Base-by-base conservation (phyloP, 2,329 filamentous ascomycete species). In the Cytospora schulzeri region DNA sequence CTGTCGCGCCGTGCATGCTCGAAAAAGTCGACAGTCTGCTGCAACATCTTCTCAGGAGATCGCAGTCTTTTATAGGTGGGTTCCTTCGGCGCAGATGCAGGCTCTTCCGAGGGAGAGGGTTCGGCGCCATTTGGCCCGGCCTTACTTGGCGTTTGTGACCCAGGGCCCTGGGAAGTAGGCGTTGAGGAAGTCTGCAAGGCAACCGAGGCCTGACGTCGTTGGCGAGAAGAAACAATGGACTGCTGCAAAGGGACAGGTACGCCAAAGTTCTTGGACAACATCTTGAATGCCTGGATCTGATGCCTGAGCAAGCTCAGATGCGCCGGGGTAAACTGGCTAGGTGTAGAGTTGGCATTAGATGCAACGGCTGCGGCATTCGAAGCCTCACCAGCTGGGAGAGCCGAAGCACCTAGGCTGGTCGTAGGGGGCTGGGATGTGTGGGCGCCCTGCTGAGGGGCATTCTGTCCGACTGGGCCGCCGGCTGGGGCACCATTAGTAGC, bases 271-370 rank as follows among this genome's bases (percentile, higher is more conserved):
- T 95, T 96, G 6, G 91, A 90, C 4, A 99, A 82, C 69, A 93
- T 84, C 77, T 96, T 96, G 78, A 97, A 98, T 0, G 94, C 93
- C 70, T 90, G 84, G 58, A 98, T 97, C 75, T 99, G 95, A 69
- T 91, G 89, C 66, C 92, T 85, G 12, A 99, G 80, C 52, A 91
- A 86, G 28, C 85, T 83, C 54, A 97, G 80, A 75, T 99, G 95
- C 63, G 95, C 91, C 28, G 85, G 84, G 15, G 88, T 89, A 74
- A 97, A 93, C 67, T 88, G 88, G 58, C 83, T 77, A 56, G 66
- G 74, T 67, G 59, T 70, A 63, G 63, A 61, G 11, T 67, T 65
- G 33, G 72, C 67, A n/a, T 75, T 69, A 24, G 72, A 70, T n/a
- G 74, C 61, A 29, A 73, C 70, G 69, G 73, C 70, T 28, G 76